These are phyloP conservation scores for Penicillium carneum DNA, from an alignment of 2,329 filamentous ascomycete species.

Conservation along the genomic window DNA sequence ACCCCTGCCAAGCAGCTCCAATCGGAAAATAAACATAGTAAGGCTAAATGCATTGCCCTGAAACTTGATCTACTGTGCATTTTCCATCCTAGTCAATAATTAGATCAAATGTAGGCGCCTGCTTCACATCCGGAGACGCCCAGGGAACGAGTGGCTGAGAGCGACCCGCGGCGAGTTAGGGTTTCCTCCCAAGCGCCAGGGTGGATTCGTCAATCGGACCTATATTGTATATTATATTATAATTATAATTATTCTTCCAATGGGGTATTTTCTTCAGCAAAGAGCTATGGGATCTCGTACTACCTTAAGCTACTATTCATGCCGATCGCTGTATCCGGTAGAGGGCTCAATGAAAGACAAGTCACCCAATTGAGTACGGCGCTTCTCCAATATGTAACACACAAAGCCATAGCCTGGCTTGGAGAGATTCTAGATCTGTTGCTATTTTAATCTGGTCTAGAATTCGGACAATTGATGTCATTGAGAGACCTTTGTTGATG, in stretches of 20 bases:
- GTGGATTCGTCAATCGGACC: slow-evolving; percentile 29
- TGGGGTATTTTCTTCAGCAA: not conserved
- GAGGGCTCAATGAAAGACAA: slow-evolving; percentile 9
- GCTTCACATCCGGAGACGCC: slow-evolving; percentile 25
- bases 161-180: slow-evolving; percentile 20
- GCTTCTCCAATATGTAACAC: slow-evolving; percentile 17
- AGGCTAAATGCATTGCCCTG: slow-evolving; percentile 13
- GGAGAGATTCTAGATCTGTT: slow-evolving; percentile 20
- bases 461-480: slow-evolving; percentile 13
- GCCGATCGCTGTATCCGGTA: slow-evolving; percentile 7
- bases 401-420: slow-evolving; percentile 12
- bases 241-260: not conserved
- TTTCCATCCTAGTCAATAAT: not conserved
- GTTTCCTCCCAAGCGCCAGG: slow-evolving; percentile 38
- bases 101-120: slow-evolving; percentile 22
- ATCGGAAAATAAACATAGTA: slow-evolving; percentile 7
- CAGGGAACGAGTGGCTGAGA: slow-evolving; percentile 39
- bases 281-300: slow-evolving; percentile 1
- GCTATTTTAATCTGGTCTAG: slow-evolving; percentile 31
- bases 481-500: slow-evolving; percentile 10
- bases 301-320: slow-evolving; percentile 4
- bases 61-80: slow-evolving; percentile 30
- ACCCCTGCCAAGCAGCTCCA: not conserved
- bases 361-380: not conserved
- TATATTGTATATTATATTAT: not conserved